Evolutionary conservation across 495 filamentous ascomycete species (phyloP).

Genomic region (Podospora conica): DNA sequence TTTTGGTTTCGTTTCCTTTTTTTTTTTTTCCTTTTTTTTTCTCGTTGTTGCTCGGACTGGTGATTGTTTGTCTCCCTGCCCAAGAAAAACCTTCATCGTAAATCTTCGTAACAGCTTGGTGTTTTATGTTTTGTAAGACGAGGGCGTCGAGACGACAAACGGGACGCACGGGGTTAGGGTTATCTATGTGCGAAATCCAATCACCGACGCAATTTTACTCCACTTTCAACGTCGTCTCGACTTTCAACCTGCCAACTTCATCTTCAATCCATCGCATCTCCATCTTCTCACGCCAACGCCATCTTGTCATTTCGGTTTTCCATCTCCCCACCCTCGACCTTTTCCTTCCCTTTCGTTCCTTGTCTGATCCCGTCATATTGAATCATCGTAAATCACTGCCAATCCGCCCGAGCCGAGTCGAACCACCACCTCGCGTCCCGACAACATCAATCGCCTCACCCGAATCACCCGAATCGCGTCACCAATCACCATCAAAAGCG

Average conservation of each 20-base stretch:
- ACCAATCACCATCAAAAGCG: not conserved
- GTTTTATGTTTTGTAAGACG: not conserved
- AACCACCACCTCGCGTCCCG: no score
- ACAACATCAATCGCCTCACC: not conserved
- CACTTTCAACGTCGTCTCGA: not conserved
- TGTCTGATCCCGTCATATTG: not conserved
- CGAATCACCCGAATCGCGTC: not conserved
- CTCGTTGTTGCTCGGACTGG: no score
- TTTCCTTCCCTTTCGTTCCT: not conserved
- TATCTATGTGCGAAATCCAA: not conserved
- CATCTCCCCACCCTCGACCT: no score
- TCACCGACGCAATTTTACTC: not conserved
- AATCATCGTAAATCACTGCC: not conserved
- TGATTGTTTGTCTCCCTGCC: no score
- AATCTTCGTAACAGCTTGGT: not conserved
- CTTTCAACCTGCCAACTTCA: not conserved
- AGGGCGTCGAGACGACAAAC: not conserved
- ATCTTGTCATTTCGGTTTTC: no score
- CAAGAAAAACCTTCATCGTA: not conserved
- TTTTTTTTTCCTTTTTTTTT: constrained; percentile 29
- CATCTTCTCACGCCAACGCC: no score
- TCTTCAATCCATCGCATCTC: not conserved
- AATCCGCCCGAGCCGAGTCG: no score
- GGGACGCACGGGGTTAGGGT: not conserved
- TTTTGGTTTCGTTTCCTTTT: no score